Percentiles rank a stretch among this genome's conserved stretches.
Conservation (phyloP, 176 grass and related monocot species). For the Secale cereale region DNA sequence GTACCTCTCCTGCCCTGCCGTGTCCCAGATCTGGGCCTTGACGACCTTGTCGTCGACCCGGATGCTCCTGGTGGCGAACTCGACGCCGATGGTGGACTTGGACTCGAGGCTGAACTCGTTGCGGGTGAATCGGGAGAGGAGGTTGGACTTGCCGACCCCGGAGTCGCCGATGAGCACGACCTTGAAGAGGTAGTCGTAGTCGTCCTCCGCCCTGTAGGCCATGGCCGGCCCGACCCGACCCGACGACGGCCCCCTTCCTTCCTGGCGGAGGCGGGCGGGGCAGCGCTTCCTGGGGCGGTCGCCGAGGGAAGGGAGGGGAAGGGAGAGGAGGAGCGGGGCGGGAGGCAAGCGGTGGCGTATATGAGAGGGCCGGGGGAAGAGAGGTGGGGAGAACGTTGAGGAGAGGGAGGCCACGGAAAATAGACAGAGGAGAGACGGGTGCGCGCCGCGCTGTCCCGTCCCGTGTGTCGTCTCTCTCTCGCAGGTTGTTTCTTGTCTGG, state of each 20-base stretch:
- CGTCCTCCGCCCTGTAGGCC: constrained; percentile 78
- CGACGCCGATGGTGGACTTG: constrained; percentile 90
- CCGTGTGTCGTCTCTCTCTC: background rate
- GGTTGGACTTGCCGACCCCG: constrained; percentile 79
- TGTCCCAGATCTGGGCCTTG: constrained; percentile 92
- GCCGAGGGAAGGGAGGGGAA: background rate
- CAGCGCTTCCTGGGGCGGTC: background rate
- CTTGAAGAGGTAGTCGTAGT: constrained; percentile 90
- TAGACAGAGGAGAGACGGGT: constrained; percentile 2
- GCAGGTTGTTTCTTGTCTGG: background rate
- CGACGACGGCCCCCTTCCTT: constrained; percentile 11
- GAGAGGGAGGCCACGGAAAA: background rate
- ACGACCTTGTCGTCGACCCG: constrained; percentile 68
- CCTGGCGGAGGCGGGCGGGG: background rate
- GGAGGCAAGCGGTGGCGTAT: background rate
- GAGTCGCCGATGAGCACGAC: constrained; percentile 88
- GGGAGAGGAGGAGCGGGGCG: background rate
- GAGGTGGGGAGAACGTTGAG: constrained; percentile 30
- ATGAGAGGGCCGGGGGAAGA: background rate
- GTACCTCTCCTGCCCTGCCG: constrained; percentile 71
- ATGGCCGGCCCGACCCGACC: constrained; percentile 1
- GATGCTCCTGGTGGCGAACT: constrained; percentile 83
- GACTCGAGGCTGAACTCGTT: constrained; percentile 96
- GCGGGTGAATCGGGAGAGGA: constrained; percentile 67
- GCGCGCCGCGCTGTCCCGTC: background rate